These are phyloP conservation scores for Fusarium sp. DNA, from an alignment of 2,329 filamentous ascomycete genomes.

Conservation along the genomic window DNA sequence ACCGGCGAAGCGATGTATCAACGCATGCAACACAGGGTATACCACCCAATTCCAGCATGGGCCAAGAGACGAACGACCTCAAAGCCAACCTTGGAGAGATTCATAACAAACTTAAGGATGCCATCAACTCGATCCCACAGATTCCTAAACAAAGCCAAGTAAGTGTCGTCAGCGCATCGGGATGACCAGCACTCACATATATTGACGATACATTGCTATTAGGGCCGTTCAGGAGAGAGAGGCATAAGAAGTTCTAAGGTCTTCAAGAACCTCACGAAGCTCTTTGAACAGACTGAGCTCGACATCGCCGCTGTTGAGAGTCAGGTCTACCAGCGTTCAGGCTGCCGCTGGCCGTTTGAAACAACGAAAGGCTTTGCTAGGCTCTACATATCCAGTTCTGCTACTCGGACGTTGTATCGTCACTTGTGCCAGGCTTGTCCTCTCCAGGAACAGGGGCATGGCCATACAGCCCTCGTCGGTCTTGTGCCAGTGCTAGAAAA, in stretches of 20 bases:
- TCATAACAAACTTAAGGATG: not conserved
- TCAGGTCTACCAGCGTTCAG: not conserved
- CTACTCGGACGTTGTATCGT: conserved; percentile 15
- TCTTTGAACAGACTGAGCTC: conserved; percentile 1
- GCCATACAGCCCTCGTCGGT: conserved; percentile 13
- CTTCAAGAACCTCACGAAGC: not conserved
- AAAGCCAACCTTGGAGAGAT: not conserved
- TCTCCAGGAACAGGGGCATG: not conserved
- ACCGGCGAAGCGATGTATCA: not conserved
- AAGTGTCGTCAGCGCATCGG: not conserved
- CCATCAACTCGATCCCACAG: not conserved
- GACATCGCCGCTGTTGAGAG: conserved; percentile 7
- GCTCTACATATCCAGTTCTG: conserved; percentile 7
- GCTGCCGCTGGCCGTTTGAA: not conserved
- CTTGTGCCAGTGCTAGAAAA: conserved; percentile 2
- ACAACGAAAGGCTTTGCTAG: conserved; percentile 2
- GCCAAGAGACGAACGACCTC: not conserved
- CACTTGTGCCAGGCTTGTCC: conserved; percentile 14
- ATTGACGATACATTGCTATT: not conserved
- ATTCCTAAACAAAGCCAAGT: not conserved
- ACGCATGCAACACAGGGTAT: not conserved
- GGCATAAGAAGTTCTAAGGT: not conserved
- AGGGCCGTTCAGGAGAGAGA: not conserved
- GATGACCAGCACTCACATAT: no score
- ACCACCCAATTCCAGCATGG: not conserved